Evolutionary conservation across 352 stramenopile genomes (phyloP).

Genomic region (Elongisporangium prolatum): DNA sequence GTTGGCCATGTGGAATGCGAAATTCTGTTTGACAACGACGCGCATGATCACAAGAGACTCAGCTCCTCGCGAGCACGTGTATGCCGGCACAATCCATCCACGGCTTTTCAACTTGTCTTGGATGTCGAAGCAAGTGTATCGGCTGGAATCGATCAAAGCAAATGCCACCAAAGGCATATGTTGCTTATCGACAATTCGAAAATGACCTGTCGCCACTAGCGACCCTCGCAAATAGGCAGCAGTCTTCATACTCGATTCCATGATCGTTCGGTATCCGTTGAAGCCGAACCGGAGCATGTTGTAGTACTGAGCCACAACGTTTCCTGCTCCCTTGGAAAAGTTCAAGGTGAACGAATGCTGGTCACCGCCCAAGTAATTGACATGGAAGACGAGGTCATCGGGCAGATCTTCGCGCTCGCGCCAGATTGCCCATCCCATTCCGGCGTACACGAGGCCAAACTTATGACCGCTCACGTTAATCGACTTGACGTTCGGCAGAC

Average conservation of each 20-base stretch:
- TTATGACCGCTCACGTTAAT: slow-evolving; percentile 95
- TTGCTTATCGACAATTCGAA: slow-evolving; percentile 87
- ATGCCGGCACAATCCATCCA: slow-evolving; percentile 89
- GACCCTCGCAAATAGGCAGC: slow-evolving; percentile 69
- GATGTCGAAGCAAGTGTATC: slow-evolving; percentile 88
- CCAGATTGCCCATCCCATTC: slow-evolving; percentile 91
- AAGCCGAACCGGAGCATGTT: slow-evolving; percentile 91
- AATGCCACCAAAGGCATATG: slow-evolving; percentile 91
- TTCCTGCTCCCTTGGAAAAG: slow-evolving; percentile 89
- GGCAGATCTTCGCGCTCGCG: slow-evolving; percentile 76
- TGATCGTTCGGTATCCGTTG: slow-evolving; percentile 85
- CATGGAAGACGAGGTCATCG: slow-evolving; percentile 87
- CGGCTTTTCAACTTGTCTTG: slow-evolving; percentile 85
- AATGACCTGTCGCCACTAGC: slow-evolving; percentile 77
- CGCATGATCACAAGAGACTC: slow-evolving; percentile 88
- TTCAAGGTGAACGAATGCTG: slow-evolving; percentile 92
- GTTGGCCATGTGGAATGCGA: slow-evolving; percentile 84
- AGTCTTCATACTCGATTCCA: slow-evolving; percentile 88
- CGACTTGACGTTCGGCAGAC: slow-evolving; percentile 87
- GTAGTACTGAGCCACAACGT: slow-evolving; percentile 91
- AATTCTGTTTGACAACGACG: slow-evolving; percentile 90
- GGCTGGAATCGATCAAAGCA: slow-evolving; percentile 69
- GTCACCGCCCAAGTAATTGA: slow-evolving; percentile 90
- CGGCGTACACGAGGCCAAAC: slow-evolving; percentile 91
- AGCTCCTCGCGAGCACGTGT: slow-evolving; percentile 81